Evolutionary conservation across 345 rosid species (phyloP).

Genomic region (Melastoma malabathricum): DNA sequence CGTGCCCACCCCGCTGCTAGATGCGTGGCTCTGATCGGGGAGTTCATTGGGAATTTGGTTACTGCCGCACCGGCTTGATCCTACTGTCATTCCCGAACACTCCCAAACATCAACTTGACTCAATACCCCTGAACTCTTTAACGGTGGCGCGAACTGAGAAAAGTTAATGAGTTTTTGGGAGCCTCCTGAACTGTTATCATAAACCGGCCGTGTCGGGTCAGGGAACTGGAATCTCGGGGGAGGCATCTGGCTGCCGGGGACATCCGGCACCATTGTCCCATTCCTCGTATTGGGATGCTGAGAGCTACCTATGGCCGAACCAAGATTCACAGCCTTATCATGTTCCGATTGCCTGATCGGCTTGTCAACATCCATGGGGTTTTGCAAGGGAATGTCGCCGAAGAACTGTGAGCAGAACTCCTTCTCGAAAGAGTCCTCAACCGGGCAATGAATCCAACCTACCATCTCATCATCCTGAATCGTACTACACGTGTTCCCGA

Average conservation of each 20-base stretch:
- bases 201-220: slow-evolving; percentile 8
- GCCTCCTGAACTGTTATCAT: slow-evolving; percentile 12
- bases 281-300: slow-evolving; percentile 12
- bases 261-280: slow-evolving; percentile 10
- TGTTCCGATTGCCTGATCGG: slow-evolving; percentile 13
- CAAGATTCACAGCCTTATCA: slow-evolving; percentile 13
- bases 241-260: slow-evolving; percentile 17
- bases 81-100: slow-evolving; percentile 42
- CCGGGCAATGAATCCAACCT: slow-evolving; percentile 51
- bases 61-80: slow-evolving; percentile 48
- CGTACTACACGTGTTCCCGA: slow-evolving; percentile 21
- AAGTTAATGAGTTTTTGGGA: slow-evolving; percentile 15
- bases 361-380: slow-evolving; percentile 15
- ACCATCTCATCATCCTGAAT: slow-evolving; percentile 47
- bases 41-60: slow-evolving; percentile 27
- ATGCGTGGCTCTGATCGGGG: slow-evolving; percentile 26
- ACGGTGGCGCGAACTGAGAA: slow-evolving; percentile 8
- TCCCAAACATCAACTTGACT: slow-evolving; percentile 17
- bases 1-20: slow-evolving; percentile 18
- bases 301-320: slow-evolving; percentile 5
- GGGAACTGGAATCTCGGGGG: slow-evolving; percentile 32
- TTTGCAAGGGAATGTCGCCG: slow-evolving; percentile 18
- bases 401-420: slow-evolving; percentile 44
- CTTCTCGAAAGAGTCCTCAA: slow-evolving; percentile 41
- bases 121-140: slow-evolving; percentile 2